Evolutionary conservation across 2,329 filamentous ascomycete genomes (phyloP).

Genomic region (Monosporascus ibericus): DNA sequence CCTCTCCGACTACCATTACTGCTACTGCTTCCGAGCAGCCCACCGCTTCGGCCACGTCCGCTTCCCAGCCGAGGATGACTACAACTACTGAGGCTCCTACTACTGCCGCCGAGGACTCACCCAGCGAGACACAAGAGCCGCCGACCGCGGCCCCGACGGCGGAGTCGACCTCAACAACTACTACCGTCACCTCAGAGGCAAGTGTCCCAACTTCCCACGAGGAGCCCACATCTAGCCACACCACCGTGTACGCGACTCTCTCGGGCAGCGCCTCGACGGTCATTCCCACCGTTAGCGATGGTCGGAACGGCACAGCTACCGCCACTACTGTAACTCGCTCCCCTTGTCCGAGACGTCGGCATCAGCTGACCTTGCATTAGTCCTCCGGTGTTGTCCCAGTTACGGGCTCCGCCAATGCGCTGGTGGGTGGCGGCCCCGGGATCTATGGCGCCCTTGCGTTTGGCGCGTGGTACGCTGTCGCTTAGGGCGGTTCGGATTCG

Average conservation of each 20-base stretch:
- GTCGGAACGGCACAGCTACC: constrained; percentile 4
- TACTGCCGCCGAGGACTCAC: background rate
- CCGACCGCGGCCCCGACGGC: too few relatives aligned
- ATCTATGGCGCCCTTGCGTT: constrained; percentile 11
- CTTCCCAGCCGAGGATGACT: background rate
- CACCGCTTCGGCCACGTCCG: background rate
- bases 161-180: background rate
- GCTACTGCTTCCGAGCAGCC: constrained; percentile 1
- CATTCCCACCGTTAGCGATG: constrained; percentile 3
- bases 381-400: constrained; percentile 6
- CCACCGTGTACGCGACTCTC: constrained; percentile 1
- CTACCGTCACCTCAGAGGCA: background rate
- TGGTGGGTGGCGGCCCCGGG: constrained; percentile 4
- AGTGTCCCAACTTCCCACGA: too few relatives aligned
- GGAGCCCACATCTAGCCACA: background rate
- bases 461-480: constrained; percentile 8
- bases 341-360: background rate
- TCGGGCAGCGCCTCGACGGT: constrained; percentile 2
- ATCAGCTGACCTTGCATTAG: constrained; percentile 4
- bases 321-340: constrained; percentile 8
- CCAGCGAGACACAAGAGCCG: background rate
- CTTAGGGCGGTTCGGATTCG: background rate
- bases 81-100: constrained; percentile 2
- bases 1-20: background rate
- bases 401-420: constrained; percentile 5